A percentile compares a stretch with the other conserved stretches of the same genome.
phyloP scores from a whole-genome alignment of 1,284 basidiomycete genomes.

The Malassezia yamatoensis region DNA sequence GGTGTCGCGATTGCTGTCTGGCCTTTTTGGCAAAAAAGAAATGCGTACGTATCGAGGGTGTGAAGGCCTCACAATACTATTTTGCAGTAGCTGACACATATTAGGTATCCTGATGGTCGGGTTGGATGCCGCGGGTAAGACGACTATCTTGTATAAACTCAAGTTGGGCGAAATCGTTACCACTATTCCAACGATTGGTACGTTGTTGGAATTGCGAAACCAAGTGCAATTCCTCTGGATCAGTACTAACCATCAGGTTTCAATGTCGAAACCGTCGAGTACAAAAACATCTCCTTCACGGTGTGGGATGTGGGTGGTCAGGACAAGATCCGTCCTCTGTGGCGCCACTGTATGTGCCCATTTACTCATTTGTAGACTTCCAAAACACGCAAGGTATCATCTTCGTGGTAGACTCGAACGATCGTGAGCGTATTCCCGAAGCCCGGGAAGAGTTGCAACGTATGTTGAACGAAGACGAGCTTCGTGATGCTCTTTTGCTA shows the following conservation, averaged over 20 bases:
- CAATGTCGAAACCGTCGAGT: constrained; percentile 92
- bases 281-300: constrained; percentile 99
- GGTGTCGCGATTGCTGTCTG: constrained; percentile 46
- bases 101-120: constrained; percentile 60
- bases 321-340: constrained; percentile 67
- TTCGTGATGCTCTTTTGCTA: constrained; percentile 92
- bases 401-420: constrained; percentile 99
- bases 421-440: constrained; percentile 97
- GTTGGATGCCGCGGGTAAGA: constrained; percentile 80
- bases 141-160: constrained; percentile 90
- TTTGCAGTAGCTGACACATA: background rate
- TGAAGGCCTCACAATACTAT: background rate
- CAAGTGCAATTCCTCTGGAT: background rate
- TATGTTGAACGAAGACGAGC: constrained; percentile 99
- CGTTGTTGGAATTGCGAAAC: constrained; percentile 6
- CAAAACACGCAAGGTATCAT: constrained; percentile 99
- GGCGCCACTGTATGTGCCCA: constrained; percentile 83
- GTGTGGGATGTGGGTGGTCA: constrained; percentile 96
- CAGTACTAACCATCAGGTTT: constrained; percentile 50
- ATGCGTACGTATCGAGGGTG: constrained; percentile 31
- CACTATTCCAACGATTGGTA: constrained; percentile 86
- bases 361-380: constrained; percentile 60
- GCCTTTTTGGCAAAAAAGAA: constrained; percentile 48
- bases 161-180: constrained; percentile 99
- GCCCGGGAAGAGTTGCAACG: constrained; percentile 98